Conservation (phyloP, 2,329 filamentous ascomycete species). For the Blastomyces silverae region DNA sequence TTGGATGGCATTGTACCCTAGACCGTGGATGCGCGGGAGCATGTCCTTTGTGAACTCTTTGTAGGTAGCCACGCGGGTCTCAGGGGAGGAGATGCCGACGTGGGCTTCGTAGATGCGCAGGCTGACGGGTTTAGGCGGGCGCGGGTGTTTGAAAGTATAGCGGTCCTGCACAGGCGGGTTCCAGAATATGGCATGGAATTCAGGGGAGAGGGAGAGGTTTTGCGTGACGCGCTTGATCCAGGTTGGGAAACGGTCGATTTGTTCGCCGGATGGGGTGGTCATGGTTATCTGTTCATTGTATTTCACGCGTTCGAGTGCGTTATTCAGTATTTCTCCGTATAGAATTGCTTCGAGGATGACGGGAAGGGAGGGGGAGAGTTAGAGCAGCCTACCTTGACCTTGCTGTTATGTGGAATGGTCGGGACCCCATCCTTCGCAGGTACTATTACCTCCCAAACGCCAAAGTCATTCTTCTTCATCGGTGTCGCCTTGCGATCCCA, state of each 20-base stretch:
- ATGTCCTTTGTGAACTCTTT: constrained; percentile 94
- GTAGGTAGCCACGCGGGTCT: constrained; percentile 83
- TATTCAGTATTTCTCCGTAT: neutral
- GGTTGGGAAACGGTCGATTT: constrained; percentile 79
- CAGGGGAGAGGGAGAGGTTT: constrained; percentile 78
- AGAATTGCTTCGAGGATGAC: neutral
- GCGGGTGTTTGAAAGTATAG: constrained; percentile 77
- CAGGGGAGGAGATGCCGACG: constrained; percentile 90
- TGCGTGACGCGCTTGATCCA: constrained; percentile 99
- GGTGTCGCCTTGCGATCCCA: constrained; percentile 79
- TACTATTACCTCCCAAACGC: constrained; percentile 76
- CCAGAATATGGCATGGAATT: constrained; percentile 96
- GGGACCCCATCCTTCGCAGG: constrained; percentile 66
- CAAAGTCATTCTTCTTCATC: constrained; percentile 80
- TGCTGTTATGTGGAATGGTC: constrained; percentile 85
- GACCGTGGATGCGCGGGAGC: constrained; percentile 77
- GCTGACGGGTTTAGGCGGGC: constrained; percentile 76
- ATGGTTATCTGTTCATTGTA: constrained; percentile 64
- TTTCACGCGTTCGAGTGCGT: neutral
- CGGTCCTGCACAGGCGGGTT: constrained; percentile 71
- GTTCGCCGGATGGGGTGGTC: constrained; percentile 68
- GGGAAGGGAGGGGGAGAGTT: neutral
- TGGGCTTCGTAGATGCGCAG: constrained; percentile 98
- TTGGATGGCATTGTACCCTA: constrained; percentile 97
- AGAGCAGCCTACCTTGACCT: constrained; percentile 67